A percentile compares a stretch with the other conserved stretches of the same genome.
Evolutionary conservation across 2,329 filamentous ascomycete species (phyloP).

Genomic region (Westerdykella aurantiaca): DNA sequence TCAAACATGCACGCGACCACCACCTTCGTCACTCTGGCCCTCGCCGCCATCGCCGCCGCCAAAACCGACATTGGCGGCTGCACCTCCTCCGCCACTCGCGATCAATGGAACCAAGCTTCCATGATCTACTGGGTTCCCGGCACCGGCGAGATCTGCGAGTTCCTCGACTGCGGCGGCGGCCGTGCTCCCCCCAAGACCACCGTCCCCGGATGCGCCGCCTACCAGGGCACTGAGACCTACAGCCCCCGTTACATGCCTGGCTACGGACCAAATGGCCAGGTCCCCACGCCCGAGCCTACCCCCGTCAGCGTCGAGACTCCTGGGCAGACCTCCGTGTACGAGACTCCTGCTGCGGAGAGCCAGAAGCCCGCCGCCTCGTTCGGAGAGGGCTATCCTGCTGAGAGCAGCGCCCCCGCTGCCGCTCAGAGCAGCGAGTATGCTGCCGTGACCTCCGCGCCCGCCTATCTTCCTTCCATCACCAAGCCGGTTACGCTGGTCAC

Average conservation of each 20-base stretch:
- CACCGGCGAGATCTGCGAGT: conserved; percentile 58
- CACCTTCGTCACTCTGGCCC: conserved; percentile 23
- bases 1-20: conserved; percentile 12
- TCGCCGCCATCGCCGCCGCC: conserved; percentile 27
- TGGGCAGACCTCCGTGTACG: neutral
- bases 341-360: neutral
- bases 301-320: neutral
- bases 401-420: neutral
- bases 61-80: conserved; percentile 40
- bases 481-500: neutral
- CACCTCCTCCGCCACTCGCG: conserved; percentile 37
- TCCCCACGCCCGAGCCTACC: neutral
- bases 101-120: conserved; percentile 39
- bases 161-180: conserved; percentile 63
- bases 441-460: neutral
- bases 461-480: neutral
- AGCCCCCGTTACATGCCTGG: conserved; percentile 46
- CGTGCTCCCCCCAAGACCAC: conserved; percentile 58
- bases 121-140: conserved; percentile 57
- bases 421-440: neutral
- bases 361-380: neutral
- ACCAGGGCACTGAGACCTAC: conserved; percentile 53
- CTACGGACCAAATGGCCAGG: neutral
- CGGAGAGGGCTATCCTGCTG: neutral
- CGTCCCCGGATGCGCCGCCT: conserved; percentile 55